Percentiles rank a stretch among this genome's conserved stretches.
These are phyloP conservation scores for Tetraselmis chui DNA, from an alignment of 139 green algal genomes.

Conservation along the genomic window DNA sequence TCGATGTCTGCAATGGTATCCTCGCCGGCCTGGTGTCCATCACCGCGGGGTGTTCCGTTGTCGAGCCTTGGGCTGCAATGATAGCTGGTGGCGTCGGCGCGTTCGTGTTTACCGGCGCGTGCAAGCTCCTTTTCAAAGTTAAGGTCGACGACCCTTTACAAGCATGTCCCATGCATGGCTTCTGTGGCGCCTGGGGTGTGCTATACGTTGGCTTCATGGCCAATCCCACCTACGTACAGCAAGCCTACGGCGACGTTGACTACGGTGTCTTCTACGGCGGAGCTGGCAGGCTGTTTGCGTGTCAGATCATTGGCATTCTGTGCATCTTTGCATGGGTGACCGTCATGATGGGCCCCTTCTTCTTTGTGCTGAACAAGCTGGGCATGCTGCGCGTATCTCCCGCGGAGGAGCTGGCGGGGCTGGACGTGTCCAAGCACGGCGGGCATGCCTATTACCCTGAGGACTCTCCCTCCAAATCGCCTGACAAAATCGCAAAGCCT, in stretches of 20 bases:
- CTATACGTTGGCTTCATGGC: constrained; percentile 51
- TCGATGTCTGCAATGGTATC: constrained; percentile 67
- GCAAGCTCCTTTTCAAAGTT: constrained; percentile 36
- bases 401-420: constrained; percentile 54
- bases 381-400: constrained; percentile 45
- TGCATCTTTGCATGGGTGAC: constrained; percentile 55
- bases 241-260: constrained; percentile 35
- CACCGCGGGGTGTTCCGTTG: constrained; percentile 56
- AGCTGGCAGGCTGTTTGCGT: constrained; percentile 37
- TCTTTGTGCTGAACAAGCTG: constrained; percentile 55
- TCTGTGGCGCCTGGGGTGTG: constrained; percentile 48
- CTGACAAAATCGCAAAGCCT: no score
- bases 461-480: not conserved
- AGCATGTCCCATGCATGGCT: constrained; percentile 69
- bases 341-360: constrained; percentile 54
- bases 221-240: constrained; percentile 26
- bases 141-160: constrained; percentile 64
- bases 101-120: constrained; percentile 39
- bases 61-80: constrained; percentile 78
- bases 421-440: constrained; percentile 64
- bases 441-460: constrained; percentile 14
- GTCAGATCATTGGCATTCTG: constrained; percentile 54
- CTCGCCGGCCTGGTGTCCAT: constrained; percentile 74
- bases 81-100: constrained; percentile 60
- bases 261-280: constrained; percentile 53